Base-by-base conservation (phyloP, 805 yeast genomes). In the Priceomyces melissophilus region DNA sequence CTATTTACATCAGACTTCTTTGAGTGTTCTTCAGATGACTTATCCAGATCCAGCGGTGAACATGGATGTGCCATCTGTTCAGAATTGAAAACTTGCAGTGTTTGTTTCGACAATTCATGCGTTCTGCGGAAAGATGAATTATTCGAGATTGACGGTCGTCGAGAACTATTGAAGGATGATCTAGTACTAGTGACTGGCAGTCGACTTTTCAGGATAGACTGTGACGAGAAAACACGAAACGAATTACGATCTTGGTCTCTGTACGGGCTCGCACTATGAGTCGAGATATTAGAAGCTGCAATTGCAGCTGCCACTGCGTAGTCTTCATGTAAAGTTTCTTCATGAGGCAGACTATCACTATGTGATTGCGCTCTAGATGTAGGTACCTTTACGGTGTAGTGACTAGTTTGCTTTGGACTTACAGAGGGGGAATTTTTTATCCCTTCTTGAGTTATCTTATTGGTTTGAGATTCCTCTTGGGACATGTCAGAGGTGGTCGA, bases 171-270 rank as follows among this genome's bases (percentile, higher is more conserved):
- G 17, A 23, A 25, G 11, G 54, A 41, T 3, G 62, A 55, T 2
- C 53, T 39, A 34, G 54, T 51, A 40, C 56, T 51, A 39, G 45
- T 52, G 42, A 54, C 55, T 12, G 62, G 63, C 5, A 53, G 38
- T 42, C 54, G 55, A 6, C 27, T 20, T 5, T 20, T 20, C 25
- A 20, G 25, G 25, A 8, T 5, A 20, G 8, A 20, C 25, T 20
- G 25, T 20, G 25, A 20, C 8, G 25, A 20, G 7, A 20, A 8
- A 20, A 20, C 25, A 20, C 25, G 25, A 20, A 20, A 20, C 25
- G 8, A 20, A 8, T 20, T 20, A 8, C 25, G 25, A 20, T 20
- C 25, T 20, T 20, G 25, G 8, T 20, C 25, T 8, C 8, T 20
- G 8, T 20, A 8, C 25, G 25, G 25, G 25, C 25, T 20, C 25